Evolutionary conservation across 1,284 basidiomycete species (phyloP).

Genomic region (Pholiota adiposa): DNA sequence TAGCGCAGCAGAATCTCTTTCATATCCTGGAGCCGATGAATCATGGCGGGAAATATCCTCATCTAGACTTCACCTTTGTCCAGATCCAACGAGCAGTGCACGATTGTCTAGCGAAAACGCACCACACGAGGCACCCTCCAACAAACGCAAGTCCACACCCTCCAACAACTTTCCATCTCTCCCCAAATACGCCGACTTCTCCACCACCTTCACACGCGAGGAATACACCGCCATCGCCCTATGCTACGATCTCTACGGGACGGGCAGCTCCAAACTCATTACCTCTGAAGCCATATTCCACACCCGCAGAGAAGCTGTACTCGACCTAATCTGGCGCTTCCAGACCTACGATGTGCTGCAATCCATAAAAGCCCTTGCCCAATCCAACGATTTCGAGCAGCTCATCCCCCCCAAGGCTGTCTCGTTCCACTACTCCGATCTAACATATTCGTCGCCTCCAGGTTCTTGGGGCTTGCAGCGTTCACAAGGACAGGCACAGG

Average conservation of each 20-base stretch:
- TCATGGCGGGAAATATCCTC: not conserved
- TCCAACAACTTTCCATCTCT: not conserved
- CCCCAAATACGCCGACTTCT: not conserved
- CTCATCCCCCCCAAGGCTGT: not conserved
- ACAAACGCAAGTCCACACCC: not conserved
- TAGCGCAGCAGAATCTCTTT: not conserved
- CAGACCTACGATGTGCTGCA: not conserved
- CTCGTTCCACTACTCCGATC: not conserved
- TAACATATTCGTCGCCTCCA: not conserved
- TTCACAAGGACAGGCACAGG: no score
- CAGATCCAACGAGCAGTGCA: not conserved
- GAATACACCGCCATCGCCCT: not conserved
- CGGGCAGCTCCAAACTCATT: not conserved
- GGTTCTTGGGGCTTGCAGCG: no score
- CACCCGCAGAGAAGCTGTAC: not conserved
- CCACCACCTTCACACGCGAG: not conserved
- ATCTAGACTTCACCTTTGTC: not conserved
- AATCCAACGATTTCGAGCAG: not conserved
- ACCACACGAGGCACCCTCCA: not conserved
- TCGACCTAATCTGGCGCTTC: not conserved
- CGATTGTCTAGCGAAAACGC: not conserved
- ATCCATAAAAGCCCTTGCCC: not conserved
- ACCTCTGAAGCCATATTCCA: not conserved
- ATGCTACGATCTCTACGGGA: not conserved
- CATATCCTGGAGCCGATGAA: not conserved